These are phyloP conservation scores for Leccinum subgranulosum DNA, from an alignment of 768 basidiomycete species.

Conservation along the genomic window DNA sequence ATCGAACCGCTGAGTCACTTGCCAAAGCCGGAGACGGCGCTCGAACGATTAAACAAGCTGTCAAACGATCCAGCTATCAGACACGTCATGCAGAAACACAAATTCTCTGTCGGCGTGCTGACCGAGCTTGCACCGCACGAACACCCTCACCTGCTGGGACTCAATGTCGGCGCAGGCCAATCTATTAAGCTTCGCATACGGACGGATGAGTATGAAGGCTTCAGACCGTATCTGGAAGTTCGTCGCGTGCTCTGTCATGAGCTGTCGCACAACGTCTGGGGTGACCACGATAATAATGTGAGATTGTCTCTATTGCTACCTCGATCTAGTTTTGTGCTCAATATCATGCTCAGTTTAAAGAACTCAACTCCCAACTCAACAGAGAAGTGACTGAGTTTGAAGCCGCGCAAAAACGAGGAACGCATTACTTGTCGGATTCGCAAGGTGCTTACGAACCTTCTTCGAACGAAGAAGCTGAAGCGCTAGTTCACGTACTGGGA, in stretches of 20 bases:
- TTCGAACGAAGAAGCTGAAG: slow-evolving; percentile 55
- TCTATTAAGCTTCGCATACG: slow-evolving; percentile 66
- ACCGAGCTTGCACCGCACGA: slow-evolving; percentile 82
- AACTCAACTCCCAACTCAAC: slow-evolving; percentile 70
- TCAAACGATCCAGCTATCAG: slow-evolving; percentile 68
- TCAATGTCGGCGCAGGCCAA: slow-evolving; percentile 62
- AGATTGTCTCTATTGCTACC: slow-evolving; percentile 19
- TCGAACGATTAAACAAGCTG: slow-evolving; percentile 51
- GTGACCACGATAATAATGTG: slow-evolving; percentile 71
- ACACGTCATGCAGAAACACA: slow-evolving; percentile 68
- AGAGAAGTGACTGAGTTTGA: slow-evolving; percentile 71
- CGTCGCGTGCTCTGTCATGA: slow-evolving; percentile 75
- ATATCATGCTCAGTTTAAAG: slow-evolving; percentile 60
- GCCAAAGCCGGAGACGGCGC: slow-evolving; percentile 58
- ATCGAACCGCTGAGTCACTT: slow-evolving; percentile 61
- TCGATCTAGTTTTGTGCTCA: neutral
- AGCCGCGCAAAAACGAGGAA: slow-evolving; percentile 45
- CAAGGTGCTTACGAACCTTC: slow-evolving; percentile 48
- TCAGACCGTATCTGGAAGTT: slow-evolving; percentile 60
- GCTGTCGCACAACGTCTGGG: slow-evolving; percentile 71
- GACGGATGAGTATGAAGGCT: slow-evolving; percentile 71
- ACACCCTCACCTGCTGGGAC: slow-evolving; percentile 63
- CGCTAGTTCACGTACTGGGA: slow-evolving; percentile 52
- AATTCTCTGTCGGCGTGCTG: slow-evolving; percentile 63
- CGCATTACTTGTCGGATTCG: slow-evolving; percentile 45